Conservation (phyloP, 345 rosid genomes). For the Lenwebbia sp. region DNA sequence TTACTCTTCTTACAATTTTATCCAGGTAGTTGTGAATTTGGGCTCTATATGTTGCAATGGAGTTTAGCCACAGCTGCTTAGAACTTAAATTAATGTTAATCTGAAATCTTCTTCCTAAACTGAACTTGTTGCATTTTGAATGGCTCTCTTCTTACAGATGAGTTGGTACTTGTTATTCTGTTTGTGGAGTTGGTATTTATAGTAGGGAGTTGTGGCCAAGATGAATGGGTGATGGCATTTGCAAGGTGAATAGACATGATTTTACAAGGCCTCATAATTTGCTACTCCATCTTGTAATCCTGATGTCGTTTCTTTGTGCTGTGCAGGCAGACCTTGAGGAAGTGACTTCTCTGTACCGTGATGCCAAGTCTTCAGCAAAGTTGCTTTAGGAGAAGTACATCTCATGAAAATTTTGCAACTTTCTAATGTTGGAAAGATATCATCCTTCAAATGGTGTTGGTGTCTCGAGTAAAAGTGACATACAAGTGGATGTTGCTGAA, state of each 20-base stretch:
- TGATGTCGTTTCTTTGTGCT: neutral
- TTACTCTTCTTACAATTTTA: no score
- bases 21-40: no score
- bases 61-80: no score
- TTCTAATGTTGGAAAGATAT: neutral
- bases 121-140: neutral
- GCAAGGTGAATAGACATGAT: conserved; percentile 49
- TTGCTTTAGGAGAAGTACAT: conserved; percentile 88
- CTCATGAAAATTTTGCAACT: conserved; percentile 23
- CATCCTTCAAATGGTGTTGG: neutral
- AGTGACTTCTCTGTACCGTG: conserved; percentile 62
- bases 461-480: neutral
- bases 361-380: conserved; percentile 91
- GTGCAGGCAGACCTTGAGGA: conserved; percentile 84
- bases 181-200: no score
- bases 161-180: no score
- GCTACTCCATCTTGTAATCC: neutral
- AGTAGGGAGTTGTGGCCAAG: conserved; percentile 88
- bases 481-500: neutral
- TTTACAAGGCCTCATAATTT: neutral
- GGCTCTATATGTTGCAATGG: no score
- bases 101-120: neutral
- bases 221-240: conserved; percentile 88
- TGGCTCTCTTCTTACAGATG: neutral
- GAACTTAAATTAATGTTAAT: neutral